These are phyloP conservation scores for Tremella fuciformis DNA, from an alignment of 768 basidiomycete genomes.

Conservation along the genomic window DNA sequence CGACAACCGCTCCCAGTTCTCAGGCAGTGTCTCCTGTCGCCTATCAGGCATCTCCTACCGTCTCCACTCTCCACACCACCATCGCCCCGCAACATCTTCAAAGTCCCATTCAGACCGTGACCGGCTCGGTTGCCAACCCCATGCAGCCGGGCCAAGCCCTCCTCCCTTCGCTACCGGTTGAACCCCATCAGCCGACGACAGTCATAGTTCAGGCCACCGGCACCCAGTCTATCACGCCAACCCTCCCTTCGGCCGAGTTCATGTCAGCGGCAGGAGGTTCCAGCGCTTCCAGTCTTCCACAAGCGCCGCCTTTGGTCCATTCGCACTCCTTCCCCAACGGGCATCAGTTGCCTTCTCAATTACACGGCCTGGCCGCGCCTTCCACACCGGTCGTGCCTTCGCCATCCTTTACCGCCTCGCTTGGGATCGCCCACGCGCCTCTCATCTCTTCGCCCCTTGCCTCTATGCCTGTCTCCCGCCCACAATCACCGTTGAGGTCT, in stretches of 20 bases:
- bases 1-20: conserved; percentile 19
- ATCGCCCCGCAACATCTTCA: conserved; percentile 10
- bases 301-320: conserved; percentile 46
- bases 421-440: conserved; percentile 38
- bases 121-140: background rate
- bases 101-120: conserved; percentile 1
- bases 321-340: conserved; percentile 52
- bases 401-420: conserved; percentile 26
- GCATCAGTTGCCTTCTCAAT: conserved; percentile 44
- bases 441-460: conserved; percentile 46
- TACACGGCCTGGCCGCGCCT: conserved; percentile 27
- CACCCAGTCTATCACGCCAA: background rate
- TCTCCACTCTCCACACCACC: conserved; percentile 4
- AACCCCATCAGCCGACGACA: conserved; percentile 6
- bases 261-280: background rate
- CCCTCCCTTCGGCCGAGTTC: conserved; percentile 3
- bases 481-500: conserved; percentile 34
- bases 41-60: conserved; percentile 14
- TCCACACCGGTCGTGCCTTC: conserved; percentile 35
- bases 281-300: conserved; percentile 11
- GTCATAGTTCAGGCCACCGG: background rate
- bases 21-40: conserved; percentile 31
- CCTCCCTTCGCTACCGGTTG: conserved; percentile 31
- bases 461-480: conserved; percentile 40
- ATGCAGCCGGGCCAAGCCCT: conserved; percentile 8